A percentile compares a stretch with the other conserved stretches of the same genome.
These are phyloP conservation scores for Xylariales sp. DNA, from an alignment of 2,329 filamentous ascomycete species.

Conservation along the genomic window DNA sequence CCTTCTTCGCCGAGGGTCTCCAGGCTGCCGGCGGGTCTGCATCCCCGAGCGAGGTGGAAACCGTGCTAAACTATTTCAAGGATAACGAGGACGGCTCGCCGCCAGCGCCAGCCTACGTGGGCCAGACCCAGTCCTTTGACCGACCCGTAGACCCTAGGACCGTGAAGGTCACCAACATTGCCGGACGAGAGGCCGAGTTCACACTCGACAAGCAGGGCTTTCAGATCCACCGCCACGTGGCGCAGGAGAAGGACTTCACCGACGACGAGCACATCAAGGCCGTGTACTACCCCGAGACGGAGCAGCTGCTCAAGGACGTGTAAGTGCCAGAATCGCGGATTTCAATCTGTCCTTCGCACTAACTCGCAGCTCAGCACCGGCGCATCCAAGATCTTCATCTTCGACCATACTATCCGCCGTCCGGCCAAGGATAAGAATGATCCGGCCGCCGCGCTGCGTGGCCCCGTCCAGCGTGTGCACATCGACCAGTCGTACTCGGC, in stretches of 20 bases:
- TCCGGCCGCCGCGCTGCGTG: conserved; percentile 47
- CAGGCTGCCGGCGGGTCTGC: conserved; percentile 28
- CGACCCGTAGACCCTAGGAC: conserved; percentile 46
- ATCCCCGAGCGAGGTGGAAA: conserved; percentile 48
- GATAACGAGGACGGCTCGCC: conserved; percentile 56
- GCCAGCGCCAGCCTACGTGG: conserved; percentile 52
- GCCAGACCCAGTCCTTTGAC: conserved; percentile 52
- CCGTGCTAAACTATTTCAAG: conserved; percentile 55
- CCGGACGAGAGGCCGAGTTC: conserved; percentile 52
- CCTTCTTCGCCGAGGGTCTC: conserved; percentile 33
- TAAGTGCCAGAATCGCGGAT: conserved; percentile 40
- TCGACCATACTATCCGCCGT: conserved; percentile 69
- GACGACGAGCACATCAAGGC: conserved; percentile 72
- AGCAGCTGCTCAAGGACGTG: conserved; percentile 72
- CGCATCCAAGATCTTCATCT: conserved; percentile 66
- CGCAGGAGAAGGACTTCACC: conserved; percentile 53
- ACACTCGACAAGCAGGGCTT: conserved; percentile 56
- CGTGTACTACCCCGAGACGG: conserved; percentile 79
- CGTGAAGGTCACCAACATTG: conserved; percentile 53
- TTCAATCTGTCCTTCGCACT: not conserved
- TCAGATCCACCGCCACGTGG: conserved; percentile 48
- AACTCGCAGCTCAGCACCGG: conserved; percentile 61
- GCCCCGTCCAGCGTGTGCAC: conserved; percentile 64
- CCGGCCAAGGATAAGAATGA: conserved; percentile 47
- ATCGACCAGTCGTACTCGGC: conserved; percentile 67